phyloP scores from a whole-genome alignment of 352 stramenopile genomes.

The Saprolegnia diclina region DNA sequence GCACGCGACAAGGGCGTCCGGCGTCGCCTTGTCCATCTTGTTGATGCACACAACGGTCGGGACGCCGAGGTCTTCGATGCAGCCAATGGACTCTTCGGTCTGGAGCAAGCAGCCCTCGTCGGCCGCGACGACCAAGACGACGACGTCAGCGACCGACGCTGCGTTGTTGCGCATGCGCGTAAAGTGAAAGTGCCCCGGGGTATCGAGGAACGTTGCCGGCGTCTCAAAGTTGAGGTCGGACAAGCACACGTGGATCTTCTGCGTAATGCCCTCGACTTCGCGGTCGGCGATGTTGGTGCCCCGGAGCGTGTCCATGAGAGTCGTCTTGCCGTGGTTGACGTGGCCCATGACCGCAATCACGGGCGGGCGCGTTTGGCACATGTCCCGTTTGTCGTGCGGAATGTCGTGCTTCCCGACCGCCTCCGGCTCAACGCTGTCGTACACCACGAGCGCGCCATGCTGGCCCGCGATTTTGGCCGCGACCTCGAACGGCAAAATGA shows the following conservation, averaged over 20 bases:
- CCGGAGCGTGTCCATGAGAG: conserved; percentile 96
- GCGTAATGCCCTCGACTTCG: conserved; percentile 98
- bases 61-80: conserved; percentile 68
- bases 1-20: conserved; percentile 36
- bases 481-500: conserved; percentile 61
- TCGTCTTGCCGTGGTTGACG: conserved; percentile 99
- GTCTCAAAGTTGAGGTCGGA: conserved; percentile 75
- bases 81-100: conserved; percentile 95
- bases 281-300: conserved; percentile 80
- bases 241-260: conserved; percentile 97
- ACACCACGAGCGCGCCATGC: conserved; percentile 41
- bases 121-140: conserved; percentile 95
- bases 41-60: conserved; percentile 79
- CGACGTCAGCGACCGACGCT: conserved; percentile 96
- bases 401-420: conserved; percentile 24
- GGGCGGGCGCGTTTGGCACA: conserved; percentile 36
- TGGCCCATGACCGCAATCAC: conserved; percentile 99
- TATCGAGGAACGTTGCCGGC: conserved; percentile 97
- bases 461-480: conserved; percentile 47
- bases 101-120: conserved; percentile 98
- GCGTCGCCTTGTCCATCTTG: conserved; percentile 70
- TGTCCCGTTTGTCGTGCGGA: conserved; percentile 26
- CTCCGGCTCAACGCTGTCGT: conserved; percentile 56
- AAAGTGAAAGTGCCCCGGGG: conserved; percentile 98
- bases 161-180: conserved; percentile 96